A percentile compares a stretch with the other conserved stretches of the same genome.
Evolutionary conservation across 371 early-diverging fungal species (phyloP).

Genomic region (Actinomucor elegans): DNA sequence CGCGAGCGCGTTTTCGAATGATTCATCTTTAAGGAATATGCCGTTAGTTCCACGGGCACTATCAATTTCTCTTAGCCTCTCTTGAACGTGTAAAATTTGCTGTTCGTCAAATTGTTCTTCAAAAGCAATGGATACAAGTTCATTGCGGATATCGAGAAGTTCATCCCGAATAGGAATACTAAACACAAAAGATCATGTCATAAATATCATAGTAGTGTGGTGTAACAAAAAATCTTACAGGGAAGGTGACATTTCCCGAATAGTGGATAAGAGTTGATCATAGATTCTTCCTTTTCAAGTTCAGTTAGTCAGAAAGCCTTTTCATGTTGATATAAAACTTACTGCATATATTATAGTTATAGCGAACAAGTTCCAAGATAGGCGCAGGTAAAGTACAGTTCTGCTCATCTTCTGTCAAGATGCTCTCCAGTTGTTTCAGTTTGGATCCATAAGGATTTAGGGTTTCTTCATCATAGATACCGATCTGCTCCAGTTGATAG

Average conservation of each 20-base stretch:
- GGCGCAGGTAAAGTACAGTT: conserved; percentile 1
- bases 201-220: background rate
- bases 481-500: conserved; percentile 12
- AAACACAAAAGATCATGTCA: background rate
- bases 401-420: conserved; percentile 1
- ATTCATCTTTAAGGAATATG: background rate
- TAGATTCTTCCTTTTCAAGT: conserved; percentile 4
- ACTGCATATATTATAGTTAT: conserved; percentile 11
- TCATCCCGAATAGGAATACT: conserved; percentile 7
- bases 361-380: conserved; percentile 3
- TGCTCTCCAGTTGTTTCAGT: conserved; percentile 1
- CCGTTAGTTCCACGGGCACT: background rate
- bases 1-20: background rate
- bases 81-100: conserved; percentile 1
- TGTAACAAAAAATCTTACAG: background rate
- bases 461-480: conserved; percentile 2
- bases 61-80: background rate
- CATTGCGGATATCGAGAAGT: background rate
- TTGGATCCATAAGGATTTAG: background rate
- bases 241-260: conserved; percentile 1
- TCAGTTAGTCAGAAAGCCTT: background rate
- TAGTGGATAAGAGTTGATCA: background rate
- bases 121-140: background rate
- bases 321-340: background rate
- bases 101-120: background rate